phyloP scores from a whole-genome alignment of 768 basidiomycete genomes.

The Sporobolomyces pararoseus region DNA sequence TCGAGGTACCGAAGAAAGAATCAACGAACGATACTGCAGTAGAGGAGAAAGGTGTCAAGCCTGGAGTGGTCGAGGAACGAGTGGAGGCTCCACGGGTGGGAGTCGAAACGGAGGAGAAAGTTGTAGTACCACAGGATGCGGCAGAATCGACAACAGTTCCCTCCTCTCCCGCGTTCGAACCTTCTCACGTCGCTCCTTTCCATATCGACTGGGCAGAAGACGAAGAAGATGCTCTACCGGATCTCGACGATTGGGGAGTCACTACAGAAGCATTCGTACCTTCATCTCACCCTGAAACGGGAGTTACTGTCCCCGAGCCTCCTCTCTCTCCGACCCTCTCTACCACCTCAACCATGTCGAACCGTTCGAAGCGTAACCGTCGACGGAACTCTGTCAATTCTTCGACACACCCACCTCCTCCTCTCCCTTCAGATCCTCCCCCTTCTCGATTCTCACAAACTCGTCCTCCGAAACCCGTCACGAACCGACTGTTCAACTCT shows the following conservation, averaged over 20 bases:
- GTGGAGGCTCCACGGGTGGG: neutral
- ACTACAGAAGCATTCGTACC: neutral
- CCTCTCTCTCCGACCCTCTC: slow-evolving; percentile 7
- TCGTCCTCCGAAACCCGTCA: neutral
- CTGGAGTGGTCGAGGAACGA: neutral
- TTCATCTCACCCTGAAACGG: neutral
- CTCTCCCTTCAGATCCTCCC: no score
- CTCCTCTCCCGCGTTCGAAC: no score
- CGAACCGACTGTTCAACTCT: slow-evolving; percentile 8
- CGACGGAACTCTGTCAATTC: no score
- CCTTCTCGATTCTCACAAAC: no score
- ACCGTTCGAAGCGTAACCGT: slow-evolving; percentile 3
- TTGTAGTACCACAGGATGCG: no score
- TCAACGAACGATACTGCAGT: slow-evolving; percentile 52
- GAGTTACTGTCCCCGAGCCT: neutral
- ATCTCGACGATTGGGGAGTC: slow-evolving; percentile 81
- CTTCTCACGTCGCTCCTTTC: neutral
- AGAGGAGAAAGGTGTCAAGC: neutral
- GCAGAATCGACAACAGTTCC: no score
- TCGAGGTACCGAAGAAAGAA: neutral
- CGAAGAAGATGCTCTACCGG: slow-evolving; percentile 61
- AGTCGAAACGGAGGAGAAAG: neutral
- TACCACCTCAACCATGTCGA: neutral
- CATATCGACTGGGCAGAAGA: slow-evolving; percentile 88
- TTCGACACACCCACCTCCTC: neutral